These are phyloP conservation scores for Blastobotrys elegans DNA, from an alignment of 1,139 yeast species.

Conservation along the genomic window DNA sequence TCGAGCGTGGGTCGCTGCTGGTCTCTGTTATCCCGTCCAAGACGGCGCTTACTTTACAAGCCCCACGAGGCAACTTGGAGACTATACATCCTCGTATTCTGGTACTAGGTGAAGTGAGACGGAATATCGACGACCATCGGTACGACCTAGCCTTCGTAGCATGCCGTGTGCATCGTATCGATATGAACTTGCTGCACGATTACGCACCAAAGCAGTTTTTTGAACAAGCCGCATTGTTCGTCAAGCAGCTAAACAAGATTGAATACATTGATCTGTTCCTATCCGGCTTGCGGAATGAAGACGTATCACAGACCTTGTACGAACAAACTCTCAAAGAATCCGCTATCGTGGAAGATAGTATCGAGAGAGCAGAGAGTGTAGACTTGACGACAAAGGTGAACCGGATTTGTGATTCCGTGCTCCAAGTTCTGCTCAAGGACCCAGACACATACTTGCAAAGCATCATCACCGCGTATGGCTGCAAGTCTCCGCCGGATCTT, in stretches of 20 bases:
- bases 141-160: constrained; percentile 70
- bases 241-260: constrained; percentile 62
- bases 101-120: constrained; percentile 80
- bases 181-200: constrained; percentile 84
- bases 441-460: constrained; percentile 62
- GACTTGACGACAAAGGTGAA: constrained; percentile 50
- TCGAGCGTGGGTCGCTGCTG: constrained; percentile 85
- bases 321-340: constrained; percentile 51
- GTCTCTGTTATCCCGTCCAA: constrained; percentile 80
- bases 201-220: constrained; percentile 69
- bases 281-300: constrained; percentile 81
- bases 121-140: constrained; percentile 50
- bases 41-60: constrained; percentile 80
- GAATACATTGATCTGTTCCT: constrained; percentile 83
- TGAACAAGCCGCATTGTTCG: constrained; percentile 59
- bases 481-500: constrained; percentile 83
- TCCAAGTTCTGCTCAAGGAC: constrained; percentile 45
- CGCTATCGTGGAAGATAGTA: constrained; percentile 24
- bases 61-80: constrained; percentile 94
- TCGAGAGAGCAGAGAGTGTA: background rate
- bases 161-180: constrained; percentile 89
- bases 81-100: constrained; percentile 89
- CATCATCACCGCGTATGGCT: constrained; percentile 85
- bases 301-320: constrained; percentile 79
- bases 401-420: constrained; percentile 65